Evolutionary conservation across 352 stramenopile genomes (phyloP), one percentile per base, ranked within the genome.

Genomic region (Phytopythium helicoides): DNA sequence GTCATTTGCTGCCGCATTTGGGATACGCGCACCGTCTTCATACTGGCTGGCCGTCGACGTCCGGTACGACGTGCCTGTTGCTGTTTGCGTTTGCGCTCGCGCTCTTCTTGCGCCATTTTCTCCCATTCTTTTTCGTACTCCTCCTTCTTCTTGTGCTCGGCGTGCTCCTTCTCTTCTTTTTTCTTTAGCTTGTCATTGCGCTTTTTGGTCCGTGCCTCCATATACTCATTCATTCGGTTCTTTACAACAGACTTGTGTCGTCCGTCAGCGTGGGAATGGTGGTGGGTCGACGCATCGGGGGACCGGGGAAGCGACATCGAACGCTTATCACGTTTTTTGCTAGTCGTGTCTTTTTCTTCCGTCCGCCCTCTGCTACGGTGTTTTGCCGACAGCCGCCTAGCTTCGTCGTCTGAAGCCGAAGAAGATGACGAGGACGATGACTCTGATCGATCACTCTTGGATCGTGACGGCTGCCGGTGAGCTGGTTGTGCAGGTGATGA

Each of bases 81-180:
- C 47, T 92, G 83, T 54, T 91, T 92, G 14, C 78, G 76, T 48
- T 89, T 89, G 2, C 83, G 71, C 54, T 95, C 85, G 5, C 75
- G 76, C 52, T 92, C 83, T 63, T 95, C 85, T 62, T 93, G 80
- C 15, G 85, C 85, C 73, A 95, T 87, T n/a, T 87, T 77, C 47
- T 92, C 82, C 85, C 85, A 95, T 47, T 95, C 85, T 23, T 90
- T 87, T 49, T 95, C 85, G 62, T 93, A 95, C 25, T 91, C 85
- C 61, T 89, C 76, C 39, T 87, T 83, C 46, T 90, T 79, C 64
- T 81, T 86, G 46, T 74, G 72, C 64, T 91, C 83, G 31, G 75
- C 85, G 46, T 81, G 58, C 44, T 89, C 78, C 42, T 87, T 78
- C 49, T 88, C 66, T 46, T 86, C 68, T 12, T 89, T 86, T 37